Evolutionary conservation across 2,329 filamentous ascomycete genomes (phyloP), one percentile per base, ranked within the genome.

Genomic region (Xylariaceae sp.): DNA sequence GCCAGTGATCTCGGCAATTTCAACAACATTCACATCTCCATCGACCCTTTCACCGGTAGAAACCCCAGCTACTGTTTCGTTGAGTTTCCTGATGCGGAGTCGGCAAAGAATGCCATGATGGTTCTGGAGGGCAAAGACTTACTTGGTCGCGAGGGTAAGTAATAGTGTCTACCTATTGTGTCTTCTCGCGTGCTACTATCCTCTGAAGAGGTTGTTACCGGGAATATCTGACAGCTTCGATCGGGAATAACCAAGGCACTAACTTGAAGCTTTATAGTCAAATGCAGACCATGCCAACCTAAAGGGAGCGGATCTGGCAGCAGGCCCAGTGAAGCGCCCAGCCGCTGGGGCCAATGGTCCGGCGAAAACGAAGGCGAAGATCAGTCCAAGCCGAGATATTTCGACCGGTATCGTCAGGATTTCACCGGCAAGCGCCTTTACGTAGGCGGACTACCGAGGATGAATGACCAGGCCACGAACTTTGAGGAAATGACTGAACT

Each of bases 31-130:
- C 83, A 86, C 67, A 85, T 89, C 62, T 84, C 84, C 0, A 77
- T 86, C 51, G 85, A 89, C 63, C 80, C 84, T 1, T 81, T 86
- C 68, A 86, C 80, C 32, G 81, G 79, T 41, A 76, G 85, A 44
- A 89, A 89, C 67, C 85, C 85, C 0, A 86, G 84, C 39, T 89
- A 88, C 71, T 89, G 86, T 72, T 89, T 90, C 62, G 80, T 89
- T 45, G 86, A 89, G 64, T 80, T 89, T 54, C 69, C 70, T 45
- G 76, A 74, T 46, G 75, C 76, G 45, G 80, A 80, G 31, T 73
- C 81, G 32, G 85, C 85, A 2, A 74, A 80, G 3, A 68, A 68
- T 1, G 83, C 82, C 1, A 81, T 88, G 67, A 64, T 69, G n/a
- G 72, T 76, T 9, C 71, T 89, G 43, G 74, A 80, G 53, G 79